Base-by-base conservation (phyloP, 345 rosid species). In the Salix viminalis region DNA sequence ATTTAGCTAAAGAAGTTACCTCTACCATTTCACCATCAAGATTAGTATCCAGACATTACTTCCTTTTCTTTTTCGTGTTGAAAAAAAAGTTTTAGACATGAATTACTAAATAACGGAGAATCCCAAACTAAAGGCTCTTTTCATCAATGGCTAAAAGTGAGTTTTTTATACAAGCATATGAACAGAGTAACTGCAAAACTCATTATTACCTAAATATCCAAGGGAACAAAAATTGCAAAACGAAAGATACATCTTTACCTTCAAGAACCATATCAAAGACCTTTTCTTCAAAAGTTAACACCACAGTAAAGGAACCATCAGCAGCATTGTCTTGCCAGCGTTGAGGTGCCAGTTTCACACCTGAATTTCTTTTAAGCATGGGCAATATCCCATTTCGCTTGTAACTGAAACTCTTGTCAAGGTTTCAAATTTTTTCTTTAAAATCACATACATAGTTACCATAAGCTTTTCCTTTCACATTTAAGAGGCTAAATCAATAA, bases 281-380 rank as follows among this genome's bases (percentile, higher is more conserved):
- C 83, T 93, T 91, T 77, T 95, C 98, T 87, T 95, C 99, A 80
- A 95, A 95, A 0, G 96, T 77, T 72, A 95, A 80, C 7, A 93
- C 92, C 28, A 93, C 86, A 80, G 92, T 92, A 70, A 96, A 95
- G 28, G 75, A 77, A 70, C 99, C 99, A 86, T 93, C 98, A 11
- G 87, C 87, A 81, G 91, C 93, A 83, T 93, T 96, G 18, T 93
- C 94, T 84, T 96, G 98, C 98, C 99, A 96, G 26, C 97, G 90
- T 69, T 96, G 99, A 0, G 99, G 99, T 30, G 98, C 97, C 67
- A 87, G 77, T 80, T 93, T 93, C 74, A 92, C 93, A 16, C 87
- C 71, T 36, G 77, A 77, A 80, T 96, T 96, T 80, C 99, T 91
- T 79, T 96, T 96, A 76, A 96, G 93, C 98, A 92, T 93, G 32